A percentile compares a stretch with the other conserved stretches of the same genome.
Evolutionary conservation across 345 rosid species (phyloP).

Genomic region (Brassica juncea): DNA sequence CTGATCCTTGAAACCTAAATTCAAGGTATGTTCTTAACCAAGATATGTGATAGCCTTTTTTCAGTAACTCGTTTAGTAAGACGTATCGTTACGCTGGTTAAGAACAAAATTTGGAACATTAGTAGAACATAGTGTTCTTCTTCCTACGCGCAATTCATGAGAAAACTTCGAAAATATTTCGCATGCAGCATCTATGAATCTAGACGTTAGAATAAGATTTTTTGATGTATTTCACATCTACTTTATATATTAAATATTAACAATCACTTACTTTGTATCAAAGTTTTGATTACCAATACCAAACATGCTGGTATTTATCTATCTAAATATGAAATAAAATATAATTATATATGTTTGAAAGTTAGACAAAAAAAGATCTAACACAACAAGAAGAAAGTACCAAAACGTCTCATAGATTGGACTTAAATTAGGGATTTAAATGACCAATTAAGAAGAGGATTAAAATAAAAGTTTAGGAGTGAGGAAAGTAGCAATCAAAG

Average conservation of each 20-base stretch:
- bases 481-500: constrained; percentile 19
- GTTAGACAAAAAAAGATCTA: neutral
- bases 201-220: neutral
- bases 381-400: neutral
- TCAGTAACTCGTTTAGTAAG: neutral
- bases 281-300: neutral
- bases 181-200: neutral
- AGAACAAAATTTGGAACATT: neutral
- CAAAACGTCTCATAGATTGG: constrained; percentile 4
- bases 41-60: neutral
- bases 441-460: neutral
- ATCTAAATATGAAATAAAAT: neutral
- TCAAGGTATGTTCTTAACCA: constrained; percentile 4
- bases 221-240: neutral
- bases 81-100: neutral
- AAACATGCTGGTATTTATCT: constrained; percentile 22
- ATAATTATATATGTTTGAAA: neutral
- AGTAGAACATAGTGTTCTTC: neutral
- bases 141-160: neutral
- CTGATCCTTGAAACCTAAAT: constrained; percentile 1
- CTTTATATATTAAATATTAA: neutral
- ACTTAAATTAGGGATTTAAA: constrained; percentile 11
- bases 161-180: neutral
- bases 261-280: neutral
- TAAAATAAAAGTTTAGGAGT: neutral